Conservation (phyloP, 1,139 yeast genomes). For the Sugiyamaella novakii region DNA sequence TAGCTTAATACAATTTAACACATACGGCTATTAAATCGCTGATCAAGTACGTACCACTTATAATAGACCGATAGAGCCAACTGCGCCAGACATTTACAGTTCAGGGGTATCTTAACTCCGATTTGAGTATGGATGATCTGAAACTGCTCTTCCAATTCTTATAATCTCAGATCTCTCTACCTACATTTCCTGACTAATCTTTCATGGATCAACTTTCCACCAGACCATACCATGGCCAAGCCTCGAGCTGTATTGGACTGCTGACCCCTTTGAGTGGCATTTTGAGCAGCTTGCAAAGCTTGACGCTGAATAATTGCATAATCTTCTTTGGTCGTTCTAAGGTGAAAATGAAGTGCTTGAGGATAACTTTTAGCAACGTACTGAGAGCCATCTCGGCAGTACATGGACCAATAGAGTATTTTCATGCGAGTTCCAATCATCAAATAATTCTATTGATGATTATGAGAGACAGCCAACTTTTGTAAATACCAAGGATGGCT, state of each 20-base stretch:
- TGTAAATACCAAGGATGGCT: conserved; percentile 47
- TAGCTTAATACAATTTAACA: too few species aligned
- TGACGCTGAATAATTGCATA: conserved; percentile 86
- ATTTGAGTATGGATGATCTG: too few species aligned
- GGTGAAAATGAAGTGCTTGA: conserved; percentile 94
- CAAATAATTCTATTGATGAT: conserved; percentile 28
- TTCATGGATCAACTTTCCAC: too few species aligned
- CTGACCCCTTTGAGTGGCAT: conserved; percentile 25
- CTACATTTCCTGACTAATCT: too few species aligned
- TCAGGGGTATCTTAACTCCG: too few species aligned
- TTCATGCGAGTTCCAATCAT: conserved; percentile 65
- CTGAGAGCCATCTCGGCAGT: conserved; percentile 55
- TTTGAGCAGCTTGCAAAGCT: conserved; percentile 57
- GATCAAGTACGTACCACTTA: too few species aligned
- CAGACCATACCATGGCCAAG: too few species aligned
- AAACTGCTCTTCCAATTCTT: too few species aligned
- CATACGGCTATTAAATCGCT: too few species aligned
- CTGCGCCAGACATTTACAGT: too few species aligned
- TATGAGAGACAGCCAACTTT: conserved; percentile 26
- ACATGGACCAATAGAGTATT: conserved; percentile 64
- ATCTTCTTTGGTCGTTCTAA: conserved; percentile 93
- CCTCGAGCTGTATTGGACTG: conserved; percentile 16
- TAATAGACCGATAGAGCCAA: too few species aligned
- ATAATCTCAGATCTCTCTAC: too few species aligned
- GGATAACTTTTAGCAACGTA: conserved; percentile 90